phyloP scores from a whole-genome alignment of 768 basidiomycete species.

The Clitopilus hobsonii region DNA sequence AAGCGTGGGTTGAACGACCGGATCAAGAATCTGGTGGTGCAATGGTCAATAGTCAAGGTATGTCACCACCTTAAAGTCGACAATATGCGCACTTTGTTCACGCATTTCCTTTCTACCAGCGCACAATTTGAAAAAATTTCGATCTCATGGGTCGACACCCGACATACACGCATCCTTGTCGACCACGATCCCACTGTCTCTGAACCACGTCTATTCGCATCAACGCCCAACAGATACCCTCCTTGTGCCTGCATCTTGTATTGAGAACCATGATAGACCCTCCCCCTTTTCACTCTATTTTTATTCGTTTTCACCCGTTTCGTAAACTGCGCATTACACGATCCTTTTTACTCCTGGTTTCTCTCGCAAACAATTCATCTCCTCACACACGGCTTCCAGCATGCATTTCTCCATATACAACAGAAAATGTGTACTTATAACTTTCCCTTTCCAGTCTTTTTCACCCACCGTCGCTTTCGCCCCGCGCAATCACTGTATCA shows the following conservation, averaged over 20 bases:
- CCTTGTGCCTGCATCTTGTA: neutral
- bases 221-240: neutral
- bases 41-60: slow-evolving; percentile 82
- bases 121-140: slow-evolving; percentile 44
- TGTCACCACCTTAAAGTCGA: slow-evolving; percentile 10
- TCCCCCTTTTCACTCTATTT: neutral
- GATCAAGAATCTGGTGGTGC: slow-evolving; percentile 60
- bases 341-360: neutral
- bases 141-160: neutral
- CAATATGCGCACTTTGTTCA: slow-evolving; percentile 3
- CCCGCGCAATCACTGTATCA: neutral
- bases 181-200: neutral
- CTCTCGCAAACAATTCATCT: slow-evolving; percentile 1
- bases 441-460: neutral
- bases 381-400: slow-evolving; percentile 12
- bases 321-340: neutral
- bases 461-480: neutral
- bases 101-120: slow-evolving; percentile 23
- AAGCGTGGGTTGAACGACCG: slow-evolving; percentile 57
- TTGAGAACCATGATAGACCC: neutral
- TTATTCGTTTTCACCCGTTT: neutral
- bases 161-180: neutral
- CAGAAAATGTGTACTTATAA: neutral
- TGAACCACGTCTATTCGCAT: neutral
- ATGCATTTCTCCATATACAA: slow-evolving; percentile 1